Percentiles rank a stretch among this genome's conserved stretches.
These are phyloP conservation scores for Trypanosoma cruzi DNA, from an alignment of 208 protist genomes.

Conservation along the genomic window DNA sequence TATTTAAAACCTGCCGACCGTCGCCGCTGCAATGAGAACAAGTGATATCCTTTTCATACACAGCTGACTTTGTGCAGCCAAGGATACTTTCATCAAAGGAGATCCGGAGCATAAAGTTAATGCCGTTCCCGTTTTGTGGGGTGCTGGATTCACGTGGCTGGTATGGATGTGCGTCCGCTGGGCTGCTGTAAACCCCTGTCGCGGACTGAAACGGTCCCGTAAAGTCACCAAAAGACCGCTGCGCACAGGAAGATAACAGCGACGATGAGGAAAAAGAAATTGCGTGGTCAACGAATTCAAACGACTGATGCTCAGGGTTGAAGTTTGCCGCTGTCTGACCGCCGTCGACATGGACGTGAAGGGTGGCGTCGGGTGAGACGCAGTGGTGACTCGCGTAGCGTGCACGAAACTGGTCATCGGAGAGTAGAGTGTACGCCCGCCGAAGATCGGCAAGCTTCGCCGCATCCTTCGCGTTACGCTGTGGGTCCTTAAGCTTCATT, in stretches of 20 bases:
- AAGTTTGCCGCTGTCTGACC: conserved; percentile 76
- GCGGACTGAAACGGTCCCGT: conserved; percentile 44
- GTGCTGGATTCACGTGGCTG: conserved; percentile 40
- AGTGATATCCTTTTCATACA: conserved; percentile 40
- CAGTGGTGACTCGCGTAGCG: conserved; percentile 70
- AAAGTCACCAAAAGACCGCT: conserved; percentile 50
- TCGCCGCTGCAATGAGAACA: conserved; percentile 61
- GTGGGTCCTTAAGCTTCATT: conserved; percentile 61
- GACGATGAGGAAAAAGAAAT: conserved; percentile 21
- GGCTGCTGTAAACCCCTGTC: conserved; percentile 29
- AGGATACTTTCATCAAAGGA: conserved; percentile 73
- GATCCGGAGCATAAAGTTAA: conserved; percentile 68
- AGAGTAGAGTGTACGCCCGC: conserved; percentile 60
- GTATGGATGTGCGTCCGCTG: conserved; percentile 33
- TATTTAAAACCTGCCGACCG: conserved; percentile 38
- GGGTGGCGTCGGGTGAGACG: conserved; percentile 73
- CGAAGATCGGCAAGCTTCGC: conserved; percentile 51
- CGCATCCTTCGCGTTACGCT: conserved; percentile 41
- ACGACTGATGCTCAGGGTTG: conserved; percentile 78
- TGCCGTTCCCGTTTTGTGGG: conserved; percentile 47
- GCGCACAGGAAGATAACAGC: conserved; percentile 2
- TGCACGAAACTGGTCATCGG: conserved; percentile 49
- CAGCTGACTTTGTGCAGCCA: conserved; percentile 54
- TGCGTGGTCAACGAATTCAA: conserved; percentile 74
- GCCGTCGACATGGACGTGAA: conserved; percentile 77